Conservation (phyloP, 176 grass and related monocot species). For the Aegilops sharonensis region DNA sequence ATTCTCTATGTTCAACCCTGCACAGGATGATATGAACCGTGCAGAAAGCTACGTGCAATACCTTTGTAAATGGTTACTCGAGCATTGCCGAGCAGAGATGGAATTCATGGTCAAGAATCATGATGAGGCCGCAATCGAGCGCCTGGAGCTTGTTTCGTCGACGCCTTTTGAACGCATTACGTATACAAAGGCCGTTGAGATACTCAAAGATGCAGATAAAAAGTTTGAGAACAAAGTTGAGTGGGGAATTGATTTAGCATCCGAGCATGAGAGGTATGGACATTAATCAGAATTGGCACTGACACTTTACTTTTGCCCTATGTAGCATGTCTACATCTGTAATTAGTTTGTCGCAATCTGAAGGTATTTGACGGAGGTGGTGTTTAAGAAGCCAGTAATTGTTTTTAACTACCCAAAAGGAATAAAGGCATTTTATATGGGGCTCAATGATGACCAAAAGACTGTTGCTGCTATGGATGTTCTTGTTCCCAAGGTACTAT, state of each 20-base stretch:
- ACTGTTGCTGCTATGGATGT: constrained; percentile 98
- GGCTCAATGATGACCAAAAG: constrained; percentile 77
- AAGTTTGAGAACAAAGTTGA: constrained; percentile 83
- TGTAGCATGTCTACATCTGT: not conserved
- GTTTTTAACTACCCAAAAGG: constrained; percentile 94
- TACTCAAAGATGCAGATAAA: constrained; percentile 59
- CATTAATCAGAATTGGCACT: not conserved
- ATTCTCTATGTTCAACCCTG: no score
- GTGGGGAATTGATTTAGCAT: constrained; percentile 97
- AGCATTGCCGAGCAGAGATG: constrained; percentile 73
- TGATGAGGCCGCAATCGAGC: constrained; percentile 73
- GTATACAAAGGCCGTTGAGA: constrained; percentile 73
- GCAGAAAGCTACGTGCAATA: constrained; percentile 86
- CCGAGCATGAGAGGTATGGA: constrained; percentile 90
- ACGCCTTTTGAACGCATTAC: constrained; percentile 68
- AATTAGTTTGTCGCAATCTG: constrained; percentile 5
- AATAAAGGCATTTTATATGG: constrained; percentile 98
- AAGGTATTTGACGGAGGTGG: constrained; percentile 91
- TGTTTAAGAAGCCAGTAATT: constrained; percentile 95
- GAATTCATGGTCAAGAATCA: constrained; percentile 85
- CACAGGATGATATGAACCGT: constrained; percentile 72
- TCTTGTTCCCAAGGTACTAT: constrained; percentile 87
- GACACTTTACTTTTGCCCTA: not conserved
- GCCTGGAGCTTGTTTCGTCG: constrained; percentile 75
- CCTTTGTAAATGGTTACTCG: constrained; percentile 84